Base-by-base conservation (phyloP, 352 stramenopile genomes). In the Phytopythium mirpurense region DNA sequence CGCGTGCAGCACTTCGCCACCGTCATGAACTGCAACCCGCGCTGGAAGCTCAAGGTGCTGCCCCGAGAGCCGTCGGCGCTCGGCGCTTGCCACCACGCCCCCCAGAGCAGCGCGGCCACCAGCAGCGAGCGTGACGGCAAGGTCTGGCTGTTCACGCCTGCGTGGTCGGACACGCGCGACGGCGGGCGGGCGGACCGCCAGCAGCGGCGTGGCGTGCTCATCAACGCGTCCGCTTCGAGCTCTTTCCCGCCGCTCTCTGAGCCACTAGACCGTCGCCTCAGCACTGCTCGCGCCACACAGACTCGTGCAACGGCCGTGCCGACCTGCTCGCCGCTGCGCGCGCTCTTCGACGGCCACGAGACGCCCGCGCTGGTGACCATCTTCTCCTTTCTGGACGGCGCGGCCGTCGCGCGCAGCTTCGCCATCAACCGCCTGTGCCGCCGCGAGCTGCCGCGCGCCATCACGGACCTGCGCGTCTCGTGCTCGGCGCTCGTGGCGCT, bases 1-100 rank as follows among this genome's bases (percentile, higher is more conserved):
- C 59, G 59, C n/a, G 54, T 67, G 18, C 59, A 67, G 48, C 49
- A 67, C 56, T 63, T 67, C 16, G 55, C 55, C 36, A 38, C 44
- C 27, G 40, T 63, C 21, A 59, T 67, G 59, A 67, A 56, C 40
- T 56, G 37, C 36, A 62, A 52, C 37, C 14, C 49, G 29, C 37
- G 40, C 23, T 67, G 54, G 54, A 58, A 63, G 41, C 29, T 67
- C 41, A 62, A 62, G 19, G 23, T 67, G 18, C 23, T 37, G 35
- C 56, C 56, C 10, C 36, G 43, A 5, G 26, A 40, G n/a, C 37
- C 26, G 36, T 26, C 32, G 18, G 38, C 14, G 2, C 15, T 18
- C 5, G 10, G n/a, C 37, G 37, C 34, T n/a, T 12, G 19, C 18
- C 11, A 42, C 5, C n/a, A 34, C 19, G n/a, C n/a, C n/a, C n/a